Conservation (phyloP, 23 red algal species). For the Gracilaria gracilis region DNA sequence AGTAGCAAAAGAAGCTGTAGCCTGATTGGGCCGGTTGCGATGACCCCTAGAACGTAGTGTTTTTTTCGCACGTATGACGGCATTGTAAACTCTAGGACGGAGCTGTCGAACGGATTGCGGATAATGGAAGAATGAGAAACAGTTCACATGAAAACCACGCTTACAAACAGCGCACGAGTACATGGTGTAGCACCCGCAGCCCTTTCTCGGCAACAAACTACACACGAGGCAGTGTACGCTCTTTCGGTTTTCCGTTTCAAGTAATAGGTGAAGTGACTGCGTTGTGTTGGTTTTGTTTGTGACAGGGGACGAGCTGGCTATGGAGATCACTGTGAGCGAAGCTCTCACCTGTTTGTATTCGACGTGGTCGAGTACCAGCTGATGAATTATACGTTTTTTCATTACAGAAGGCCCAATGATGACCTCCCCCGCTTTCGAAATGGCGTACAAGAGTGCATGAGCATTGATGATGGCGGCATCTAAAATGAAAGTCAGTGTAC, state of each 20-base stretch:
- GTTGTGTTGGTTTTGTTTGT: not conserved
- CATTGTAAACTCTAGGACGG: not conserved
- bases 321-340: not conserved
- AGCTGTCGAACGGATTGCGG: not conserved
- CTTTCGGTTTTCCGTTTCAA: not conserved
- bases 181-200: not conserved
- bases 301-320: not conserved
- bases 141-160: constrained; percentile 4
- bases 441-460: no score
- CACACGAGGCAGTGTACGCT: not conserved
- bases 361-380: not conserved
- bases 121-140: not conserved
- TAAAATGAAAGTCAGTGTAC: no score
- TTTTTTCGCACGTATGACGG: not conserved
- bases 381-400: not conserved
- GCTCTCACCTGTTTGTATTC: not conserved
- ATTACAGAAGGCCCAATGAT: no score
- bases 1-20: not conserved
- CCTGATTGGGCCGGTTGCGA: not conserved
- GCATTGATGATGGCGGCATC: no score
- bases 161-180: not conserved
- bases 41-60: not conserved
- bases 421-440: no score
- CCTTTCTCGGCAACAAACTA: not conserved
- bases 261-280: not conserved